Evolutionary conservation across 139 green algal genomes (phyloP), one percentile per base, ranked within the genome.

Genomic region (Tetraselmis striata): DNA sequence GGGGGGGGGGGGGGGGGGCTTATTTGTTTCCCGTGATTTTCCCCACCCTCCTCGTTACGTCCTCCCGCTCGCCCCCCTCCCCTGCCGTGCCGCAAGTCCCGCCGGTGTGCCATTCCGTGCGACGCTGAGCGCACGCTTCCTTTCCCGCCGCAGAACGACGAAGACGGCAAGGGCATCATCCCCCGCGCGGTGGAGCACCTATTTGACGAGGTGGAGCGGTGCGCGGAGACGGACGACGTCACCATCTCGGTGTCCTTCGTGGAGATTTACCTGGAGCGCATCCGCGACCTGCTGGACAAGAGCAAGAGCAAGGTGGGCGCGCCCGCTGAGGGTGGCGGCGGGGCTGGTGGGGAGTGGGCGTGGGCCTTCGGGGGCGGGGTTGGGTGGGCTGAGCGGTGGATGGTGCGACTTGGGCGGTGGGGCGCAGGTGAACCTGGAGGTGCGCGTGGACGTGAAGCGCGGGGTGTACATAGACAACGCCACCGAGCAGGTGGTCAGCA

Each of bases 251-350:
- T 28, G 18, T 81, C 30, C 2, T 74, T 59, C 2, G 27, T 85
- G 30, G 76, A 88, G 77, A 85, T 88, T 30, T 88, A 88, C 78
- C 83, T 81, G 78, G 84, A 88, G 82, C 25, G 31, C 28, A 45
- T 88, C 2, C 77, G 77, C 30, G 81, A 86, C 78, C 81, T 88
- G 58, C 81, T 88, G 28, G 84, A 85, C 77, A 84, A 78, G 31
- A 85, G 28, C 28, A 59, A 75, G 59, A 79, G 75, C 29, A 84
- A 83, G 32, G 32, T 32, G 45, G 18, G 45, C 45, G 18, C 11
- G 45, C 45, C 18, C 11, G 45, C 45, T 67, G 45, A 67, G 45
- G 5, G 45, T 5, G 45, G 18, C 18, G 45, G 11, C 11, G 18
- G 45, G 5, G 45, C 5, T 5, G 18, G 45, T 67, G 5, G 76